Evolutionary conservation across 352 stramenopile species (phyloP), one percentile per base, ranked within the genome.

Genomic region (Phytophthora colocasiae): DNA sequence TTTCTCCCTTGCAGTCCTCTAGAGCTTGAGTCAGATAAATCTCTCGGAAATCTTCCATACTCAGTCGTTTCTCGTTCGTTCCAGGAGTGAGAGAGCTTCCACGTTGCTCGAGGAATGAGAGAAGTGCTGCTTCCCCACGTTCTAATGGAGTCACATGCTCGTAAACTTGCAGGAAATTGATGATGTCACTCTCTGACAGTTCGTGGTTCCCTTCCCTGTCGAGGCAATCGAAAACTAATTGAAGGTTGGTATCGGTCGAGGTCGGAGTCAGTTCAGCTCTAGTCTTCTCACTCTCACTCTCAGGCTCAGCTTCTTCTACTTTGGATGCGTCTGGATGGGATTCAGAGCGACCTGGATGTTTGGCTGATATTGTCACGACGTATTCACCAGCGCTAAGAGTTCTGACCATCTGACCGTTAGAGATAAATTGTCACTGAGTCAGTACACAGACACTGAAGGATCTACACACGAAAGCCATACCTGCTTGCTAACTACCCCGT

Each of bases 171-270:
- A 82, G 34, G 51, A 88, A 81, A 6, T 48, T 32, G 2, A 26
- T 9, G 6, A 87, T 56, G 31, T 89, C 69, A 1, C 31, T 32
- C 0, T 41, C 34, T 1, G 66, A 69, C 44, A 87, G 26, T 10
- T 71, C 73, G 31, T 87, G 41, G 2, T 24, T 57, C 38, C 52
- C 66, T 62, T 86, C 65, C 9, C 63, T 52, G 19, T 91, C 82
- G 17, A 91, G 61, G 43, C 71, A 80, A 12, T 77, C 55, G 22
- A 89, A 87, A 29, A 78, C 46, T 14, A 88, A 63, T 41, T 69
- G 48, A 24, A 87, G 24, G 26, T 85, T 87, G 14, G 43, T 40
- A 3, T 83, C 55, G 4, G 71, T 22, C 1, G 56, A 60, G 17
- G 43, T 14, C 26, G 38, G 26, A 17, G 58, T 71, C 50, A 79